Percentiles rank a stretch among this genome's conserved stretches.
These are phyloP conservation scores for Lasiosphaeria miniovina DNA, from an alignment of 495 filamentous ascomycete species.

Conservation along the genomic window DNA sequence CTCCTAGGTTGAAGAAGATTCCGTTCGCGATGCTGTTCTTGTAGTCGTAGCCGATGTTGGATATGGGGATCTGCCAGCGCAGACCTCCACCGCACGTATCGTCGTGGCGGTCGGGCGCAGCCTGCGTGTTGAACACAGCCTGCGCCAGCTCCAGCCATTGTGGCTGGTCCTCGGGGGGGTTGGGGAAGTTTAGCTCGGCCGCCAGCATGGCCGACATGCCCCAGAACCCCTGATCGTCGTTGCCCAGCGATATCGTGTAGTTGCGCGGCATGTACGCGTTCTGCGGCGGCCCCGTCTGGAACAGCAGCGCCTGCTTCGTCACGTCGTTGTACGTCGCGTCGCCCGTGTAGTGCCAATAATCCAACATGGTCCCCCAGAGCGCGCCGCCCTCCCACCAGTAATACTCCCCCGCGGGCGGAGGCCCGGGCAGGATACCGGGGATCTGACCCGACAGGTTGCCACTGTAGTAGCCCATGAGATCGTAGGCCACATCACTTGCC, in stretches of 20 bases:
- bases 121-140: conserved; percentile 69
- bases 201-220: conserved; percentile 67
- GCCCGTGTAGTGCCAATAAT: conserved; percentile 67
- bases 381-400: conserved; percentile 53
- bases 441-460: conserved; percentile 55
- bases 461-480: conserved; percentile 62
- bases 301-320: conserved; percentile 54
- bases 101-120: conserved; percentile 50
- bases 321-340: conserved; percentile 60
- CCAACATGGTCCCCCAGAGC: conserved; percentile 52
- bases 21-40: conserved; percentile 73
- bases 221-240: conserved; percentile 81
- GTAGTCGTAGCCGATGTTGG: conserved; percentile 71
- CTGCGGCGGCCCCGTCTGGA: conserved; percentile 52
- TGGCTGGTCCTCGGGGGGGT: conserved; percentile 50
- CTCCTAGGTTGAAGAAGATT: conserved; percentile 75
- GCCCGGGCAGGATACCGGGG: conserved; percentile 59
- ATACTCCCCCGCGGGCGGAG: conserved; percentile 40
- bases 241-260: conserved; percentile 65
- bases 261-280: conserved; percentile 62
- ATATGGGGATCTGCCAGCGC: conserved; percentile 71
- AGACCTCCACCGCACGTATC: conserved; percentile 65
- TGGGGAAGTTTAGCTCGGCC: conserved; percentile 62
- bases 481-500: conserved; percentile 56
- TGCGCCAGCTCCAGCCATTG: conserved; percentile 70